Evolutionary conservation across 768 basidiomycete genomes (phyloP).

Genomic region (Coprinopsis strossmayeri): DNA sequence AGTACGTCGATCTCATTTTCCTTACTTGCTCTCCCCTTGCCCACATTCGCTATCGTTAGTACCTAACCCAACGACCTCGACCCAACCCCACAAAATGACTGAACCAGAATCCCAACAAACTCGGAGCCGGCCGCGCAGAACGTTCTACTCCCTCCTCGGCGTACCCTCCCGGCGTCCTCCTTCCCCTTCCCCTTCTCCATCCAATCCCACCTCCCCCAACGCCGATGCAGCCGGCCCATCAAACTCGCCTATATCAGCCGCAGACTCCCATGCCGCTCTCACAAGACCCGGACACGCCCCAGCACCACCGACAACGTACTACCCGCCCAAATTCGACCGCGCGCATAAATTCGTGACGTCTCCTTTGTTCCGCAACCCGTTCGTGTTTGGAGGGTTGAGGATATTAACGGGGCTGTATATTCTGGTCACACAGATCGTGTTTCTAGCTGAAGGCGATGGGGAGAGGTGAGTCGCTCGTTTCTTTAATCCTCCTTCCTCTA

Average conservation of each 20-base stretch:
- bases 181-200: neutral
- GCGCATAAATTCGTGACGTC: conserved; percentile 12
- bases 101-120: neutral
- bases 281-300: too few relatives aligned
- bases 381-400: conserved; percentile 6
- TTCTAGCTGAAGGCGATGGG: conserved; percentile 5
- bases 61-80: too few relatives aligned
- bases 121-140: neutral
- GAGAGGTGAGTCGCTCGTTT: conserved; percentile 5
- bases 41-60: too few relatives aligned
- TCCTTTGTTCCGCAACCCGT: conserved; percentile 6
- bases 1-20: too few relatives aligned
- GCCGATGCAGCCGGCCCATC: too few relatives aligned
- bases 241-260: too few relatives aligned
- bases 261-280: too few relatives aligned
- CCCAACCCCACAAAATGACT: too few relatives aligned
- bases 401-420: conserved; percentile 8
- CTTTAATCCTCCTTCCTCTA: neutral
- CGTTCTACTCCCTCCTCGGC: neutral
- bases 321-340: conserved; percentile 8
- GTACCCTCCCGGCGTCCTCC: neutral
- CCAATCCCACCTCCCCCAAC: neutral
- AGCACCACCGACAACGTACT: neutral
- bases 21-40: too few relatives aligned
- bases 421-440: conserved; percentile 5